These are phyloP conservation scores for Candida tropicalis DNA, from an alignment of 1,139 yeast species.

Conservation along the genomic window DNA sequence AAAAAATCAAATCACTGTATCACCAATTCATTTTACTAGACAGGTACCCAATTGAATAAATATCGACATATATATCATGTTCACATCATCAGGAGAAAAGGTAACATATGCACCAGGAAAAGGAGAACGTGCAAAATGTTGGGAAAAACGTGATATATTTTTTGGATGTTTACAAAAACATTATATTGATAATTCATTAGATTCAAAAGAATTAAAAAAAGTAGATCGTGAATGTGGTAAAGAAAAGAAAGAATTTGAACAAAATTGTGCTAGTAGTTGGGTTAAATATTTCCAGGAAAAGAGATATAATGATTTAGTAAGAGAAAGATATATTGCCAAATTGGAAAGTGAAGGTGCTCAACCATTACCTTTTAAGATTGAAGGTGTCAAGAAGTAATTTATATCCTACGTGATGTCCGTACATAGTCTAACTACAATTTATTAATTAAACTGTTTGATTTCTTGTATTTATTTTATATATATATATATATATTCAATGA, in stretches of 20 bases:
- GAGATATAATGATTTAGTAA: conserved; percentile 44
- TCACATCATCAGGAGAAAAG: conserved; percentile 28
- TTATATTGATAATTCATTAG: conserved; percentile 49
- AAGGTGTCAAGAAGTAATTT: conserved; percentile 13
- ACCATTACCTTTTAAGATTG: conserved; percentile 50
- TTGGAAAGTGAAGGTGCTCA: conserved; percentile 52
- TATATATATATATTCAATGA: conserved; percentile 7
- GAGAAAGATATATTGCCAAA: conserved; percentile 45
- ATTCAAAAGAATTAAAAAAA: conserved; percentile 33
- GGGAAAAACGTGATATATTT: conserved; percentile 48
- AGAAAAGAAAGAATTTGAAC: conserved; percentile 37
- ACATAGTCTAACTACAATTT: no score
- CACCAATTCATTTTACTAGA: not conserved
- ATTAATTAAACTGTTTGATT: no score
- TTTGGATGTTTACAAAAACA: conserved; percentile 43
- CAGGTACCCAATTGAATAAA: not conserved
- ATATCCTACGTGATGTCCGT: no score
- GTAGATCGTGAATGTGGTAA: conserved; percentile 42
- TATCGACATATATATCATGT: conserved; percentile 41
- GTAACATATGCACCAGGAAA: conserved; percentile 43
- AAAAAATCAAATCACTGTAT: not conserved
- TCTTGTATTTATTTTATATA: conserved; percentile 4
- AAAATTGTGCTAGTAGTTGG: conserved; percentile 50
- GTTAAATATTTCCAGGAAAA: conserved; percentile 50
- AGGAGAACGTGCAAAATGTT: conserved; percentile 41